Conservation (phyloP, 1,284 basidiomycete species). For the Takashimella koratensis region DNA sequence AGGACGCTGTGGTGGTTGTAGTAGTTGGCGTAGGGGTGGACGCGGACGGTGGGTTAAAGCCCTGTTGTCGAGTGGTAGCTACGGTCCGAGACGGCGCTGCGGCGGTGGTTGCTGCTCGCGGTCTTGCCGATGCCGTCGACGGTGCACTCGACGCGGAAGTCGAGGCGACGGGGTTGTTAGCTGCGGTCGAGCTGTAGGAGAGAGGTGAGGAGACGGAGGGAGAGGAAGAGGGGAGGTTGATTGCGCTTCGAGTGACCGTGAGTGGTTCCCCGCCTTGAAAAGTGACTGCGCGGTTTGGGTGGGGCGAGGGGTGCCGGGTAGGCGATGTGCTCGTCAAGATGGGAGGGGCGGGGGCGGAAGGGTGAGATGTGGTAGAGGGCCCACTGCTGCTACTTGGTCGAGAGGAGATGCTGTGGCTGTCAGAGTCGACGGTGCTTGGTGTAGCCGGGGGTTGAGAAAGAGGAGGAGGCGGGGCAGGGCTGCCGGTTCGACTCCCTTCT, state of each 20-base stretch:
- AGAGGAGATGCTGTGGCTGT: too few relatives aligned
- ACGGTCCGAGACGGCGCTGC: too few relatives aligned
- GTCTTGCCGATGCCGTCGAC: neutral
- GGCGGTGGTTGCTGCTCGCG: neutral
- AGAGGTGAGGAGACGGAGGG: neutral
- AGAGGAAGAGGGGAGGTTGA: neutral
- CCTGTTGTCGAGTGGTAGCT: too few relatives aligned
- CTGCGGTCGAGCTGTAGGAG: neutral
- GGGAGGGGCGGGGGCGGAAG: too few relatives aligned
- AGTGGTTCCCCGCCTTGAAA: neutral
- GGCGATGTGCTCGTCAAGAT: too few relatives aligned
- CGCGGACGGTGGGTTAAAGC: too few relatives aligned
- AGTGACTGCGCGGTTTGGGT: neutral
- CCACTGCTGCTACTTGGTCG: too few relatives aligned
- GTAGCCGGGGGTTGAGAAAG: neutral
- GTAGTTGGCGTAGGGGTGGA: neutral
- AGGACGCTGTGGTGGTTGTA: neutral
- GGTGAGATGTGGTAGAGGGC: too few relatives aligned
- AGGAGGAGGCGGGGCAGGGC: neutral
- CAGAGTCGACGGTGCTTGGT: too few relatives aligned
- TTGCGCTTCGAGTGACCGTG: neutral
- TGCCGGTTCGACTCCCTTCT: conserved; percentile 1
- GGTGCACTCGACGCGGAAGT: neutral
- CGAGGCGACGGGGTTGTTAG: neutral
- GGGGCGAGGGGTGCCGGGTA: too few relatives aligned